A percentile compares a stretch with the other conserved stretches of the same genome.
phyloP scores from a whole-genome alignment of 2,329 filamentous ascomycete species.

The Phoma herbarum region DNA sequence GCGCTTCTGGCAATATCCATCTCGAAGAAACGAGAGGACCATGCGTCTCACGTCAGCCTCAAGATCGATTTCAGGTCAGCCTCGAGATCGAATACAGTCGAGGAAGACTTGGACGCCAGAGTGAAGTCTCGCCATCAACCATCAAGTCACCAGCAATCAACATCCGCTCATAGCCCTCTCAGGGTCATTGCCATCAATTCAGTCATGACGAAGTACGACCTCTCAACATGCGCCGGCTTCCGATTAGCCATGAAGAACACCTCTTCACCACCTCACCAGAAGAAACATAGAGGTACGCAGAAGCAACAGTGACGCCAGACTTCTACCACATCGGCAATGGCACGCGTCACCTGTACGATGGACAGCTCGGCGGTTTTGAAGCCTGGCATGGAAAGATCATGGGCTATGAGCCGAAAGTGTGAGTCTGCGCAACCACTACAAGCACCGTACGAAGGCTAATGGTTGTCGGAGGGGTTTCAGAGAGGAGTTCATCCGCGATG shows the following conservation, averaged over 20 bases:
- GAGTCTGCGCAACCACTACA: background rate
- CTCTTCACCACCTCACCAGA: background rate
- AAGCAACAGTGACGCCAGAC: background rate
- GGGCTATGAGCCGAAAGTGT: background rate
- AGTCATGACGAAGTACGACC: background rate
- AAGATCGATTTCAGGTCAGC: slow-evolving; percentile 4
- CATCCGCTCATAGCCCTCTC: background rate
- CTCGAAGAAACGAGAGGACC: no score
- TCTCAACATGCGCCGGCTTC: background rate
- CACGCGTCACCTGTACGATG: background rate
- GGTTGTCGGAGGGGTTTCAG: no score
- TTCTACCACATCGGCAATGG: slow-evolving; percentile 9
- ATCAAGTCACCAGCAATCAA: background rate
- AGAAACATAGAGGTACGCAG: background rate
- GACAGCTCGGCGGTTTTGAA: background rate
- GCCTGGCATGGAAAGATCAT: slow-evolving; percentile 1
- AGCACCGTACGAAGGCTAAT: no score
- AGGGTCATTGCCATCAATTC: background rate
- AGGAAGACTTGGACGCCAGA: background rate
- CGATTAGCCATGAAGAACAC: background rate
- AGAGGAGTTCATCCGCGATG: background rate
- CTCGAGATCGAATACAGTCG: background rate
- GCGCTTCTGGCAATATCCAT: background rate
- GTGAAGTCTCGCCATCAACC: background rate
- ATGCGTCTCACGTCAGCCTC: slow-evolving; percentile 1